These are phyloP conservation scores for Polysphondylium violaceum DNA, from an alignment of 78 protist genomes.

Conservation along the genomic window DNA sequence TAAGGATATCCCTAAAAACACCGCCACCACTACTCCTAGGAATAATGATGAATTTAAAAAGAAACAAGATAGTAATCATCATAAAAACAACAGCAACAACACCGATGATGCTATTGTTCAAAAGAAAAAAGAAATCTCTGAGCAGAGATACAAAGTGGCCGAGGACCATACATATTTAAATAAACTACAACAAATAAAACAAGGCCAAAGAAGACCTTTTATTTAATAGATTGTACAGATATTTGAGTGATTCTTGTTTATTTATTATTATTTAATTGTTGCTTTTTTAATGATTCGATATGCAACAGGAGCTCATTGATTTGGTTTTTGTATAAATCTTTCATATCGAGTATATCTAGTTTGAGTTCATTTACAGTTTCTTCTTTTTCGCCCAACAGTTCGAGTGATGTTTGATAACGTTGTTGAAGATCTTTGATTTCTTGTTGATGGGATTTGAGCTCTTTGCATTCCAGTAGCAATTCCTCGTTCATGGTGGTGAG, in stretches of 20 bases:
- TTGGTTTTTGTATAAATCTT: slow-evolving; percentile 68
- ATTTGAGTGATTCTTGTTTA: neutral
- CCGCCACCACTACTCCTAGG: neutral
- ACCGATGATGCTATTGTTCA: neutral
- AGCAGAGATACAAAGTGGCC: slow-evolving; percentile 31
- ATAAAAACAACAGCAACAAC: neutral
- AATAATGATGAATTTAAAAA: slow-evolving; percentile 1
- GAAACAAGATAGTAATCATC: neutral
- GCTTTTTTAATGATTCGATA: slow-evolving; percentile 48
- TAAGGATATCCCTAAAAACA: too few relatives aligned
- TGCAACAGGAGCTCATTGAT: slow-evolving; percentile 55
- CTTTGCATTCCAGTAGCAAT: slow-evolving; percentile 61
- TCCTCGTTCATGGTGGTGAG: slow-evolving; percentile 58
- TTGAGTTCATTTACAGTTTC: slow-evolving; percentile 71
- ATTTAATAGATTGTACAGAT: slow-evolving; percentile 2
- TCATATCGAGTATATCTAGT: slow-evolving; percentile 78
- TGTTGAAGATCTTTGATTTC: slow-evolving; percentile 50
- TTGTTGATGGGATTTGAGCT: slow-evolving; percentile 15
- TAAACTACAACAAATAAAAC: slow-evolving; percentile 46
- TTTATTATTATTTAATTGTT: neutral
- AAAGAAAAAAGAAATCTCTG: neutral
- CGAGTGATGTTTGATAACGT: slow-evolving; percentile 54
- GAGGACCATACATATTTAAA: slow-evolving; percentile 9
- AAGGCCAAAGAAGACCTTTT: slow-evolving; percentile 53
- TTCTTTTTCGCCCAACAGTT: slow-evolving; percentile 79